A percentile compares a stretch with the other conserved stretches of the same genome.
phyloP scores from a whole-genome alignment of 805 yeast genomes.

The Candida dajiaensis region DNA sequence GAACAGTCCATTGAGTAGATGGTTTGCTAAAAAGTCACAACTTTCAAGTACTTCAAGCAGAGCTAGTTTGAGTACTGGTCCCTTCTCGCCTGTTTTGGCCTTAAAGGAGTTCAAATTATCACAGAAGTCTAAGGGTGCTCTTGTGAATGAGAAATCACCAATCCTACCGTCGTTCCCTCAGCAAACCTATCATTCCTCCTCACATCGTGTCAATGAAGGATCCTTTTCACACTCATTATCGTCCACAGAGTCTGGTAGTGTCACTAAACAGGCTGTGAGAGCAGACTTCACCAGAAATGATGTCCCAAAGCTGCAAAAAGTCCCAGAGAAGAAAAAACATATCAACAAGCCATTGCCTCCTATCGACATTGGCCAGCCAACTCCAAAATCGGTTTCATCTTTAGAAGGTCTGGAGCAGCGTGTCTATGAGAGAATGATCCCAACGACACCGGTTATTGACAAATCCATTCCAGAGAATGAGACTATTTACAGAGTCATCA shows the following conservation, averaged over 20 bases:
- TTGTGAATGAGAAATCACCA: constrained; percentile 14
- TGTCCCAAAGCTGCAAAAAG: constrained; percentile 15
- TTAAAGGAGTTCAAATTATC: constrained; percentile 21
- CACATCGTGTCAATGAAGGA: constrained; percentile 2
- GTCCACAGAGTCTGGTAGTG: neutral
- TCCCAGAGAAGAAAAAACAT: neutral
- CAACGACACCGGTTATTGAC: constrained; percentile 17
- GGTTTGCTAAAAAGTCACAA: constrained; percentile 20
- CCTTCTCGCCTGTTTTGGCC: constrained; percentile 19
- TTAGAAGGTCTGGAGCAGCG: constrained; percentile 18
- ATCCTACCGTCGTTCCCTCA: constrained; percentile 21
- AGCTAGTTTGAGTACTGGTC: constrained; percentile 19
- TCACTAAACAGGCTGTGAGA: constrained; percentile 12
- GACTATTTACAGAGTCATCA: constrained; percentile 17
- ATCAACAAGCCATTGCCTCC: constrained; percentile 22
- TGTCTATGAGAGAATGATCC: constrained; percentile 13
- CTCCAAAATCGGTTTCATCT: neutral
- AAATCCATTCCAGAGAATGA: constrained; percentile 7
- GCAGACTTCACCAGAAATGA: constrained; percentile 1
- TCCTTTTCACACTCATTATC: neutral
- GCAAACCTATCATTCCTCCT: constrained; percentile 3
- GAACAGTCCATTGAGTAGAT: constrained; percentile 22
- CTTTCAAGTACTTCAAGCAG: constrained; percentile 7
- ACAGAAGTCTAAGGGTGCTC: constrained; percentile 8
- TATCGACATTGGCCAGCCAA: neutral